Evolutionary conservation across 148 eudicot genomes (phyloP).

Genomic region (Simmondsia chinensis): DNA sequence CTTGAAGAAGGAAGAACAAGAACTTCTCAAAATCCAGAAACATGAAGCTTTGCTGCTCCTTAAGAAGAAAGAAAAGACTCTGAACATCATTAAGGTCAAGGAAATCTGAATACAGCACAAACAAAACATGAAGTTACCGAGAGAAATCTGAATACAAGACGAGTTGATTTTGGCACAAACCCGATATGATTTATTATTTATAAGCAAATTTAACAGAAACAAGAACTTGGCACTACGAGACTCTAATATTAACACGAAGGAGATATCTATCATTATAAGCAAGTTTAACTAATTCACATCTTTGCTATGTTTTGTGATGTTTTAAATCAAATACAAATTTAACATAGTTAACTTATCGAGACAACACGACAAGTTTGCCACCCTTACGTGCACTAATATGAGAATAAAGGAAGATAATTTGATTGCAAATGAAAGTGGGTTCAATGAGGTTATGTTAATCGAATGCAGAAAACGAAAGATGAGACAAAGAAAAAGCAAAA

Average conservation of each 20-base stretch:
- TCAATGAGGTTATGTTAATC: background rate
- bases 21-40: conserved; percentile 68
- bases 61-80: conserved; percentile 87
- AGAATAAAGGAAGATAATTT: too few relatives aligned
- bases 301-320: too few relatives aligned
- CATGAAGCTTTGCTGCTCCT: conserved; percentile 84
- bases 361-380: too few relatives aligned
- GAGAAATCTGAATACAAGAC: too few relatives aligned
- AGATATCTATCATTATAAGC: too few relatives aligned
- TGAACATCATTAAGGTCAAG: conserved; percentile 84
- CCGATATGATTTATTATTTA: background rate
- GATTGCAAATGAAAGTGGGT: background rate
- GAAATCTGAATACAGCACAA: too few relatives aligned
- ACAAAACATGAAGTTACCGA: too few relatives aligned
- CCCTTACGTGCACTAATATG: too few relatives aligned
- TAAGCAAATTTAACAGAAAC: background rate
- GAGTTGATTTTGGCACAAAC: background rate
- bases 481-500: conserved; percentile 54
- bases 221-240: too few relatives aligned
- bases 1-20: conserved; percentile 64
- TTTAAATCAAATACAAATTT: too few relatives aligned
- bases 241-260: too few relatives aligned
- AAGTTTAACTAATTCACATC: background rate
- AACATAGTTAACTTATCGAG: too few relatives aligned
- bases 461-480: conserved; percentile 75